A percentile compares a stretch with the other conserved stretches of the same genome.
Conservation (phyloP, 1,139 yeast genomes). For the Nadsonia starkeyi-henricii region DNA sequence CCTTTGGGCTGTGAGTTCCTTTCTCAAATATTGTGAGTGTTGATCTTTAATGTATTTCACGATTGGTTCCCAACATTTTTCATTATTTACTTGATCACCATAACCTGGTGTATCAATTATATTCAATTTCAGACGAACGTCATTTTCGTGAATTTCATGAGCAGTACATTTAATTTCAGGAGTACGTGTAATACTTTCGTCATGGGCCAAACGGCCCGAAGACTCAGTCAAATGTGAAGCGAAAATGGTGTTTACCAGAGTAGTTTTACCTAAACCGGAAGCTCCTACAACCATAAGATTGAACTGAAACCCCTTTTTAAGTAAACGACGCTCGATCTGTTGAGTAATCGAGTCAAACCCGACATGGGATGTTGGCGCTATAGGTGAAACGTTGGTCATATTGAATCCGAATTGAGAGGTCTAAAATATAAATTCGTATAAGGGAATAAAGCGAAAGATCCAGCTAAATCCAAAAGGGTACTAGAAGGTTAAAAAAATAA, state of each 20-base stretch:
- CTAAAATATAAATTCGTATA: too few species aligned
- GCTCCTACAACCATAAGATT: constrained; percentile 88
- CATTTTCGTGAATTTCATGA: constrained; percentile 65
- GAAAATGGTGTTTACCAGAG: constrained; percentile 79
- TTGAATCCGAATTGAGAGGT: too few species aligned
- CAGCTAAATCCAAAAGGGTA: too few species aligned
- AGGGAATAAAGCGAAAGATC: too few species aligned
- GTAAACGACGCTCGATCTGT: constrained; percentile 83
- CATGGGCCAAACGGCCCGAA: constrained; percentile 50
- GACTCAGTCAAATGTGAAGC: constrained; percentile 67
- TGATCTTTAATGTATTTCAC: constrained; percentile 93
- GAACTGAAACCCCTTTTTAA: constrained; percentile 89
- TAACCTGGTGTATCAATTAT: constrained; percentile 96
- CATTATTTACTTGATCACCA: constrained; percentile 93
- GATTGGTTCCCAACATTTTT: constrained; percentile 92
- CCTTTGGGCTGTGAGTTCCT: constrained; percentile 92
- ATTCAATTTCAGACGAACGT: constrained; percentile 72
- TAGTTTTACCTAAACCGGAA: constrained; percentile 90
- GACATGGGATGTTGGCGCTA: constrained; percentile 47
- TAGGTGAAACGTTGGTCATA: neutral
- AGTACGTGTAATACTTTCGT: constrained; percentile 72
- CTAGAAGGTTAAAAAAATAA: too few species aligned
- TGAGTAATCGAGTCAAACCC: constrained; percentile 95
- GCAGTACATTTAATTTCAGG: constrained; percentile 70
- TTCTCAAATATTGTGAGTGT: constrained; percentile 82